Base-by-base conservation (phyloP, 2,329 filamentous ascomycete genomes). In the Cladosporium sp. region DNA sequence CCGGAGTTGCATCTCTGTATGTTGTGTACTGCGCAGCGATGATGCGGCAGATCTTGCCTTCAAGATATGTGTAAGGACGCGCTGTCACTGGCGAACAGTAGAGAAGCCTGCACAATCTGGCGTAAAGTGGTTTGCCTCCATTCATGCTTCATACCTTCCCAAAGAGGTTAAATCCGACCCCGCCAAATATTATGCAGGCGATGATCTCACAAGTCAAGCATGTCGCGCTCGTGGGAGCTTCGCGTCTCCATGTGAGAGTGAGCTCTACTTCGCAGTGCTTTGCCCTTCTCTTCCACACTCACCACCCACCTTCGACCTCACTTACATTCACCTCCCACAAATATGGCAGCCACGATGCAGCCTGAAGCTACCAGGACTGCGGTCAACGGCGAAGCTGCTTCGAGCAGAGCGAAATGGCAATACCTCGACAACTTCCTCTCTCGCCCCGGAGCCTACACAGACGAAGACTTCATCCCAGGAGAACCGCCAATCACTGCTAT, bases 351-450 rank as follows among this genome's bases (percentile, higher is more conserved):
- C 11, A 69, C 66, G 11, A 65, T 69, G 66, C 65, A 68, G 43
- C 64, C 70, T 2, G 70, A 67, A 57, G 67, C 58, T 21, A 63
- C 65, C 18, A 58, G 48, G 23, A 63, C 63, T 16, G 49, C 66
- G 21, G 43, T 46, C 66, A 76, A 65, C 74, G 77, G 65, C 69
- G 83, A 84, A 59, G 39, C 25, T 14, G 36, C 51, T n/a, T 54
- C 51, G 30, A 57, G 53, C 63, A 67, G 68, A 34, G 67, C 66
- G 28, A 68, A 69, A 66, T 73, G 93, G 93, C 89, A 87, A 77
- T 89, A 96, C 76, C 85, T 98, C 65, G 88, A 98, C 79, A 89
- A 86, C 68, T 88, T 97, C 69, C 85, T 96, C 65, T 88, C 85
- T 66, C 89, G 88, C 34, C 81, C 85, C 3, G 94, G 95, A 1